These are phyloP conservation scores for Yamadazyma dendronema DNA, from an alignment of 1,139 yeast species.

Conservation along the genomic window DNA sequence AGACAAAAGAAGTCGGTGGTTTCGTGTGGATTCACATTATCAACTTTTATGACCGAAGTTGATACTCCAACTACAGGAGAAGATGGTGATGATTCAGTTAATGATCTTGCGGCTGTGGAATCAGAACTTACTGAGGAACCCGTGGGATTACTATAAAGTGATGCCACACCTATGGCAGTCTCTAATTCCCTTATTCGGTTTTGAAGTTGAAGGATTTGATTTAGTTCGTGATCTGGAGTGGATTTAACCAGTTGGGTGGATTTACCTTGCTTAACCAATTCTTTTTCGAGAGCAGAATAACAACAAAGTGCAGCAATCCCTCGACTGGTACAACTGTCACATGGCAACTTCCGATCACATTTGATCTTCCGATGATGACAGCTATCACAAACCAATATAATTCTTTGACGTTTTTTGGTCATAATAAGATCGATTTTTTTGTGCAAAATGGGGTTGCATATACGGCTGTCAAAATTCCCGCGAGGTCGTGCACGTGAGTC, in stretches of 20 bases:
- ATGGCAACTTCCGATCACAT: slow-evolving; percentile 17
- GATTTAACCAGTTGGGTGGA: slow-evolving; percentile 7
- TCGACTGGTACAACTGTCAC: slow-evolving; percentile 16
- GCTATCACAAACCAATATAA: slow-evolving; percentile 18
- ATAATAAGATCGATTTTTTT: slow-evolving; percentile 2
- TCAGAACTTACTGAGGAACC: neutral
- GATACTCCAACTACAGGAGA: too few species aligned
- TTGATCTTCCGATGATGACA: slow-evolving; percentile 19
- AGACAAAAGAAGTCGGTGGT: slow-evolving; percentile 13
- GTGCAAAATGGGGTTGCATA: too few species aligned
- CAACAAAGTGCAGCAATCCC: slow-evolving; percentile 15
- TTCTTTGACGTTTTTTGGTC: slow-evolving; percentile 17
- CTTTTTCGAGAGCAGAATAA: slow-evolving; percentile 16
- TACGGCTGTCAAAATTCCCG: too few species aligned
- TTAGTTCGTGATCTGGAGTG: too few species aligned
- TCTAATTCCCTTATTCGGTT: slow-evolving; percentile 8
- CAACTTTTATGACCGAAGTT: neutral
- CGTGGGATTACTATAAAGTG: neutral
- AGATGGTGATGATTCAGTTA: too few species aligned
- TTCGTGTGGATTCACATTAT: slow-evolving; percentile 2
- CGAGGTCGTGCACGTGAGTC: too few species aligned
- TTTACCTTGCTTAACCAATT: slow-evolving; percentile 16
- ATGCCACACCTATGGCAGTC: slow-evolving; percentile 6
- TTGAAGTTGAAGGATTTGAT: slow-evolving; percentile 3
- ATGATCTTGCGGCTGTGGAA: too few species aligned